These are phyloP conservation scores for Fremontodendron californicum DNA, from an alignment of 345 rosid genomes.

Conservation along the genomic window DNA sequence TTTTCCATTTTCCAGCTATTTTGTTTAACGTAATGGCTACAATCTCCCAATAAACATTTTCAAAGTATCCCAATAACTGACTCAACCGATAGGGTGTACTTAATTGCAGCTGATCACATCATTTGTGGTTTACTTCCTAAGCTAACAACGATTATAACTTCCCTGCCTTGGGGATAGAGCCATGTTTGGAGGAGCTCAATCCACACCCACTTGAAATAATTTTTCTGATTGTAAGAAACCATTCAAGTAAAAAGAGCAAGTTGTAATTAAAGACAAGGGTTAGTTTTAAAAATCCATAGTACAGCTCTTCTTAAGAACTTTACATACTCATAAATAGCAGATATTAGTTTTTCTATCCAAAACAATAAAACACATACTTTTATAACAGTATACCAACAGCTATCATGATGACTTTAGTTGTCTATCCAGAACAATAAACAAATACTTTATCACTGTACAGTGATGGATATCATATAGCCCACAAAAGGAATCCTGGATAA, in stretches of 20 bases:
- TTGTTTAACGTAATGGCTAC: neutral
- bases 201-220: no score
- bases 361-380: no score
- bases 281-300: no score
- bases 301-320: no score
- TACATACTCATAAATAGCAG: no score
- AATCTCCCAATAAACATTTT: neutral
- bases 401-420: neutral
- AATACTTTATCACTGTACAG: neutral
- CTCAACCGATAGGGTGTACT: neutral
- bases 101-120: neutral
- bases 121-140: conserved; percentile 1
- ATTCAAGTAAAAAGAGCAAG: conserved; percentile 5
- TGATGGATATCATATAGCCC: neutral
- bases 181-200: no score
- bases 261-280: no score
- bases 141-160: neutral
- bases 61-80: neutral
- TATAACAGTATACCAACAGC: neutral
- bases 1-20: neutral
- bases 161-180: neutral
- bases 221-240: no score
- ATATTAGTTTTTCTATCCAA: no score
- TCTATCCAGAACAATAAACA: neutral
- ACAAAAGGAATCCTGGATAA: neutral